Evolutionary conservation across 805 yeast species (phyloP), one percentile per base, ranked within the genome.

Genomic region (Cyberlindnera petersonii): DNA sequence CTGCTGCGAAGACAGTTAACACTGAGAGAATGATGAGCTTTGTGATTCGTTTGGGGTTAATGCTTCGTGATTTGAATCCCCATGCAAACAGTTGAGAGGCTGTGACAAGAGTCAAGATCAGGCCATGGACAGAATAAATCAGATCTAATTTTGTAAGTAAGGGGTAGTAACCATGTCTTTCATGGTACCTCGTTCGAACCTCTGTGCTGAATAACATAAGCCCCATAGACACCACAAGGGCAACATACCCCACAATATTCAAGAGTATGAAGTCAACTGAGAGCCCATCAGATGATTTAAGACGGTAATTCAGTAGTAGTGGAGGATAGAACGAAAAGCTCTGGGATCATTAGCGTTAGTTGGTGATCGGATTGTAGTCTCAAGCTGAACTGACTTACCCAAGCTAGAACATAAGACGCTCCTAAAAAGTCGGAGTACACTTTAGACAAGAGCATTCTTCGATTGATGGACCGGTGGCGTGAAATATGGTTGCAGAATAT

Each of bases 241-340:
- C 67, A 3, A 64, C 29, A 43, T 75, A 75, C 0, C 82, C 82
- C 2, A 68, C 49, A 3, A 65, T 59, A 47, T 74, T 75, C 33
- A 75, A 43, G 18, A 65, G 55, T 3, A 71, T 53, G 42, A 66
- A 73, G 46, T 75, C 82, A 4, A 66, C 47, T 0, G 80, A 75
- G 2, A 75, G 51, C 0, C 78, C 77, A 36, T 71, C 73, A 0
- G 79, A 59, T 0, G 74, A 64, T 37, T 53, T 58, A 13, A 64
- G 54, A 20, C 47, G 55, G 47, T 61, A 63, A 43, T 72, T 72
- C 8, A 71, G 56, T 7, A 63, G 27, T 6, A 75, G 37, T 2
- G 75, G 70, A 4, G 79, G 77, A 44, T 75, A 75, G 55, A 69
- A 70, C 2, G 79, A 71, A 1, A 72, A 39, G 13, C 77, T 64